Conservation (phyloP, 805 yeast species). For the Komagataella mondaviorum region DNA sequence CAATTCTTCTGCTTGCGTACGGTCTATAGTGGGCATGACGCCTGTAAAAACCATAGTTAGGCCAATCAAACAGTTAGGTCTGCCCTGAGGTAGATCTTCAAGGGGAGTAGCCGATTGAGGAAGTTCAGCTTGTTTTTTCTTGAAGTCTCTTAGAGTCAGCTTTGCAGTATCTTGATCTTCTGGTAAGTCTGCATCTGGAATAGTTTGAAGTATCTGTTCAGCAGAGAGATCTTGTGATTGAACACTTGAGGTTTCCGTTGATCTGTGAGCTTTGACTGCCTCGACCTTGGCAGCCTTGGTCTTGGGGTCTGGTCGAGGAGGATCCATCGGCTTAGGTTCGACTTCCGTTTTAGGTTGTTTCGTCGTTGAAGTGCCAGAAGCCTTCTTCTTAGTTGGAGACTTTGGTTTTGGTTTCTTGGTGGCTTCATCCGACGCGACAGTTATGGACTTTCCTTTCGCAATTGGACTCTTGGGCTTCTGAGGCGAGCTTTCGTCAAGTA, state of each 20-base stretch:
- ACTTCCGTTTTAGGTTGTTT: slow-evolving; percentile 3
- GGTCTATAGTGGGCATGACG: slow-evolving; percentile 61
- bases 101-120: slow-evolving; percentile 17
- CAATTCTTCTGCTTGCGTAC: slow-evolving; percentile 60
- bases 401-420: background rate
- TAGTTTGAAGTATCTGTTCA: slow-evolving; percentile 40
- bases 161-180: slow-evolving; percentile 35
- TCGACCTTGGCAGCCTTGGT: slow-evolving; percentile 1
- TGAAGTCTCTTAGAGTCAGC: slow-evolving; percentile 44
- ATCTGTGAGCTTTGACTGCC: background rate
- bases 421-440: background rate
- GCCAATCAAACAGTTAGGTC: slow-evolving; percentile 78
- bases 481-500: slow-evolving; percentile 1
- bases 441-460: background rate
- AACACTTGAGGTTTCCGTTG: background rate
- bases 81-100: slow-evolving; percentile 61
- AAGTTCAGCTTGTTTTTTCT: slow-evolving; percentile 25
- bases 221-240: slow-evolving; percentile 23
- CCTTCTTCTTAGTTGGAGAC: background rate
- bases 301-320: slow-evolving; percentile 3
- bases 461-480: background rate
- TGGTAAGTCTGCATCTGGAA: slow-evolving; percentile 66
- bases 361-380: slow-evolving; percentile 1
- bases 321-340: background rate
- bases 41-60: slow-evolving; percentile 92